A percentile compares a stretch with the other conserved stretches of the same genome.
Evolutionary conservation across 352 stramenopile species (phyloP).

Genomic region (Phytophthora brassicae): DNA sequence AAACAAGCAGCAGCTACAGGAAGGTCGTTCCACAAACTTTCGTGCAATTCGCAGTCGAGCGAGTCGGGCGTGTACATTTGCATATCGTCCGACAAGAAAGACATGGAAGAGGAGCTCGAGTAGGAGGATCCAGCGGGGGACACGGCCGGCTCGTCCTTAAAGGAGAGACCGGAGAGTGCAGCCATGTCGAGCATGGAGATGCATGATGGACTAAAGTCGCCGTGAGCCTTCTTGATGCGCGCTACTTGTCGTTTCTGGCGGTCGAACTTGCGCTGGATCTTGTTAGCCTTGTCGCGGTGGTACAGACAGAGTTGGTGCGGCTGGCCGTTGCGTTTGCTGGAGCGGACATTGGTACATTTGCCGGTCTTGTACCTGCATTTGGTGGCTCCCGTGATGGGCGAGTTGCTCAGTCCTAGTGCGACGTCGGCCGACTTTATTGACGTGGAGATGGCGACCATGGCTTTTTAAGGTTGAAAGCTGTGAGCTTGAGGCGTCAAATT

Average conservation of each 20-base stretch:
- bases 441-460: constrained; percentile 34
- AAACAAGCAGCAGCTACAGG: constrained; percentile 29
- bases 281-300: constrained; percentile 89
- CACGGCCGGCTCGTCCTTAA: constrained; percentile 20
- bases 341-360: constrained; percentile 83
- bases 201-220: constrained; percentile 20
- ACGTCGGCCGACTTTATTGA: constrained; percentile 17
- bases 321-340: constrained; percentile 84
- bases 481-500: constrained; percentile 35
- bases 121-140: constrained; percentile 25
- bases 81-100: constrained; percentile 40
- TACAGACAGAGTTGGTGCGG: constrained; percentile 87
- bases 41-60: constrained; percentile 49
- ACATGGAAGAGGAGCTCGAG: constrained; percentile 32
- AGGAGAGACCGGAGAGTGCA: constrained; percentile 24
- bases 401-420: constrained; percentile 17
- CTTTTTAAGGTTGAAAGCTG: constrained; percentile 1
- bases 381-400: constrained; percentile 13
- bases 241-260: constrained; percentile 83
- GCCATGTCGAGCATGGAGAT: constrained; percentile 41
- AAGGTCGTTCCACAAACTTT: constrained; percentile 63
- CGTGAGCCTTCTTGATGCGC: constrained; percentile 48
- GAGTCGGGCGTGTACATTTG: constrained; percentile 68
- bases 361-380: constrained; percentile 88
- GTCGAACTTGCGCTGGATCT: constrained; percentile 90